A percentile compares a stretch with the other conserved stretches of the same genome.
Conservation (phyloP, 805 yeast species). For the Candida berthetii region DNA sequence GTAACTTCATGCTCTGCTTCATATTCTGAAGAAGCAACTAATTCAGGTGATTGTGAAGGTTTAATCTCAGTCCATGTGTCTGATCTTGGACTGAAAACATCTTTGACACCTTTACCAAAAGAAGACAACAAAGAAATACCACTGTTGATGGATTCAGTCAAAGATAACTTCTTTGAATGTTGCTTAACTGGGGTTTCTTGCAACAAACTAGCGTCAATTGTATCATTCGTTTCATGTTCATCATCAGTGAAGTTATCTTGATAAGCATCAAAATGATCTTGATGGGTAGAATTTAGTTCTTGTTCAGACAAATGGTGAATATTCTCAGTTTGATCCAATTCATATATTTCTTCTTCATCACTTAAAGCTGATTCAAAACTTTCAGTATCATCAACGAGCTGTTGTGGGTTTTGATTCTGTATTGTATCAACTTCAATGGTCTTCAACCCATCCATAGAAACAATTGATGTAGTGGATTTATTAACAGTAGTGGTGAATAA, state of each 20-base stretch:
- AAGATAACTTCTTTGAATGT: slow-evolving; percentile 10
- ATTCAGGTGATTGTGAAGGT: not conserved
- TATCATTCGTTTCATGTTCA: not conserved
- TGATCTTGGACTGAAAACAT: slow-evolving; percentile 1
- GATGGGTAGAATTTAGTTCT: slow-evolving; percentile 8
- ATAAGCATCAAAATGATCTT: slow-evolving; percentile 15
- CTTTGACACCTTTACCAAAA: slow-evolving; percentile 1
- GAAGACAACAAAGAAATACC: slow-evolving; percentile 11
- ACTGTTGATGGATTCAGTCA: slow-evolving; percentile 14
- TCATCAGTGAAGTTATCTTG: slow-evolving; percentile 6
- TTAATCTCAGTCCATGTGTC: not conserved
- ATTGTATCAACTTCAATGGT: slow-evolving; percentile 3
- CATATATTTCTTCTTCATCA: not conserved
- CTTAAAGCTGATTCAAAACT: not conserved
- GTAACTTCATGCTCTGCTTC: not conserved
- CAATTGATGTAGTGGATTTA: slow-evolving; percentile 7
- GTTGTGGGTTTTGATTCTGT: not conserved
- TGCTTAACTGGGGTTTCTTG: not conserved
- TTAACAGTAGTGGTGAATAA: slow-evolving; percentile 10
- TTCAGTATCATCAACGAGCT: not conserved
- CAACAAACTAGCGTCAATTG: not conserved
- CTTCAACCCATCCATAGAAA: slow-evolving; percentile 12
- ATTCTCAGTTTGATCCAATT: slow-evolving; percentile 3
- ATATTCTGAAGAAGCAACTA: not conserved
- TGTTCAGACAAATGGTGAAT: not conserved